These are phyloP conservation scores for Kluyveromyces sp. DNA, from an alignment of 1,139 yeast genomes.

Conservation along the genomic window DNA sequence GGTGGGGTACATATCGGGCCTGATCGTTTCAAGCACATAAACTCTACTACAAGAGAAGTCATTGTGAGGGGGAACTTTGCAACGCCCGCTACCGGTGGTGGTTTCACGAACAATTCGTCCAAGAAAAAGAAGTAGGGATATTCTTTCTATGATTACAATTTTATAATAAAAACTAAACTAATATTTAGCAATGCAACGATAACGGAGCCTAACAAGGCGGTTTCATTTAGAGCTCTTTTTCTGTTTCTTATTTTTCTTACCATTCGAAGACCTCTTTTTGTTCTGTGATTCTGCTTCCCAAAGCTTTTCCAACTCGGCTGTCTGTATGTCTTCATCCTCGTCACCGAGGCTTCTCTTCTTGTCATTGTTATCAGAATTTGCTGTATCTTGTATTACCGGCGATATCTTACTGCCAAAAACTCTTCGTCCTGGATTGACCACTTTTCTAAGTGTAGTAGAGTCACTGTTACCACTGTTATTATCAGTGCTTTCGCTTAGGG, in stretches of 20 bases:
- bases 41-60: constrained; percentile 81
- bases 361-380: neutral
- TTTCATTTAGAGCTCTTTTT: neutral
- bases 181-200: neutral
- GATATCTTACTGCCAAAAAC: constrained; percentile 17
- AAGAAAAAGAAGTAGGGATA: neutral
- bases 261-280: neutral
- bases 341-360: neutral
- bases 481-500: neutral
- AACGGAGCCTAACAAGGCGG: neutral
- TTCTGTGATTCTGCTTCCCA: constrained; percentile 2
- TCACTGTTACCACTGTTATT: constrained; percentile 8
- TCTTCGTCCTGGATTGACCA: constrained; percentile 27
- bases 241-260: neutral
- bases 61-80: constrained; percentile 54
- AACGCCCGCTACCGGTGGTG: neutral
- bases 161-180: neutral
- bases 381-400: neutral
- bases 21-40: constrained; percentile 88
- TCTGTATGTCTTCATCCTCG: neutral
- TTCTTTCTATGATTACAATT: too few species aligned
- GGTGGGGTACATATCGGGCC: constrained; percentile 92
- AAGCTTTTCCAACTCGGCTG: neutral
- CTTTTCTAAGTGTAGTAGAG: constrained; percentile 5
- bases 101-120: neutral